Conservation (phyloP, 768 basidiomycete species). For the Saitozyma sp. region DNA sequence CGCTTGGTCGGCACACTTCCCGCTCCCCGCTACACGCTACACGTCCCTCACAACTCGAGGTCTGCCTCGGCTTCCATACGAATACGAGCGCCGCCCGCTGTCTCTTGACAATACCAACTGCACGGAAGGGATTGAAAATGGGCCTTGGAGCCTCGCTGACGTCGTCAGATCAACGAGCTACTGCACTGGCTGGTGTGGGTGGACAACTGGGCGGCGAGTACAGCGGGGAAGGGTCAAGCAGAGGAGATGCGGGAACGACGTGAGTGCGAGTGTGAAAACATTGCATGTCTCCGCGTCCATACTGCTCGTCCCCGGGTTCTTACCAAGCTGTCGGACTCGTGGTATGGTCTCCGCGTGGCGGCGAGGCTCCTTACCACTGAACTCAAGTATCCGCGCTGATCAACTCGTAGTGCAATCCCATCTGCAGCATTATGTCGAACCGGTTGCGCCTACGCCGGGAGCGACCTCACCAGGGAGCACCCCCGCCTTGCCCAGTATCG, state of each 20-base stretch:
- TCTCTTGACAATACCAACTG: background rate
- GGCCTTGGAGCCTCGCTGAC: too few relatives aligned
- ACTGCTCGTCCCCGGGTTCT: background rate
- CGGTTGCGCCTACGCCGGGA: constrained; percentile 57
- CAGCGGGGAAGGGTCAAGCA: constrained; percentile 27
- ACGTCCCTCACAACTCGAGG: too few relatives aligned
- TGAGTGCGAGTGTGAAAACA: constrained; percentile 54
- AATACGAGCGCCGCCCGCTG: background rate
- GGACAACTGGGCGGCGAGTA: constrained; percentile 71
- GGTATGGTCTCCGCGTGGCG: background rate
- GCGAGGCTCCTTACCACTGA: too few relatives aligned
- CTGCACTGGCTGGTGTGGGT: constrained; percentile 83
- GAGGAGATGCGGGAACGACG: constrained; percentile 82
- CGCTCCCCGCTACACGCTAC: background rate
- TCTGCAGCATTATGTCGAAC: constrained; percentile 86
- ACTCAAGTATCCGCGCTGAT: background rate
- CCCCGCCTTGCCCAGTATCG: constrained; percentile 50
- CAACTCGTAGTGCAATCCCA: constrained; percentile 71
- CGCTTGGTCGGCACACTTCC: background rate
- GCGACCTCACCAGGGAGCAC: constrained; percentile 60
- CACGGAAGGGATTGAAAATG: too few relatives aligned
- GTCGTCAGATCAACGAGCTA: constrained; percentile 61
- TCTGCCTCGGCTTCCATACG: background rate
- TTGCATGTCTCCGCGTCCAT: background rate
- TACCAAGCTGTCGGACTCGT: background rate